These are phyloP conservation scores for Trypanosoma theileri DNA, from an alignment of 208 protist species.

Conservation along the genomic window DNA sequence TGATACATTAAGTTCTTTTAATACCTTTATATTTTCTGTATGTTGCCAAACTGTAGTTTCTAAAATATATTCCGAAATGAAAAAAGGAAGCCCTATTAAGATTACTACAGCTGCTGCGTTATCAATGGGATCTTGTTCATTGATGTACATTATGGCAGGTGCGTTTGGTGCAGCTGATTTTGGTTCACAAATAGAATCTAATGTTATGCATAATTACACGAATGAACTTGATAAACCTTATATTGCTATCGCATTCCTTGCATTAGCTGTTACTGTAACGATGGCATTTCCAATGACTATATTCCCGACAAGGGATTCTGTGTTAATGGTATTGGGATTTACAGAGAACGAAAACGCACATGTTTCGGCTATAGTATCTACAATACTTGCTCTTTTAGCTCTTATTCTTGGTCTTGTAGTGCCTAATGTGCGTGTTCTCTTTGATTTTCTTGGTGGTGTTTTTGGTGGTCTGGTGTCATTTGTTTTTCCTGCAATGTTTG, in stretches of 20 bases:
- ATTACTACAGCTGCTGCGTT: conserved; percentile 57
- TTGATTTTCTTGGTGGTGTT: conserved; percentile 74
- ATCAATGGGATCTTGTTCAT: conserved; percentile 60
- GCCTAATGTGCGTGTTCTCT: conserved; percentile 75
- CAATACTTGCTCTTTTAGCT: conserved; percentile 55
- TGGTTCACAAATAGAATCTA: conserved; percentile 51
- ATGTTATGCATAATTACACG: conserved; percentile 77
- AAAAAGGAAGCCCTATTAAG: conserved; percentile 39
- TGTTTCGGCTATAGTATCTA: conserved; percentile 47
- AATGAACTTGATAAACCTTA: conserved; percentile 43
- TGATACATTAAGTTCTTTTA: conserved; percentile 43
- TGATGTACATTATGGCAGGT: conserved; percentile 69
- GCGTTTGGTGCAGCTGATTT: conserved; percentile 70
- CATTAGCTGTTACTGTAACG: conserved; percentile 69
- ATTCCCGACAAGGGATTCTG: conserved; percentile 73
- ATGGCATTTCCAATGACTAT: conserved; percentile 87
- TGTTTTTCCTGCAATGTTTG: conserved; percentile 74
- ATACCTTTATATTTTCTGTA: conserved; percentile 78
- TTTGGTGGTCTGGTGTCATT: conserved; percentile 74
- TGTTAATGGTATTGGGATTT: conserved; percentile 66
- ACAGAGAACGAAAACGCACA: conserved; percentile 36
- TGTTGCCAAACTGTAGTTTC: conserved; percentile 82
- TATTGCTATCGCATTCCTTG: conserved; percentile 61
- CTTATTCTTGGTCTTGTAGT: conserved; percentile 64
- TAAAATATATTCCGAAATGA: conserved; percentile 73